A percentile compares a stretch with the other conserved stretches of the same genome.
Evolutionary conservation across 805 yeast species (phyloP).

Genomic region (Myxozyma udenii): DNA sequence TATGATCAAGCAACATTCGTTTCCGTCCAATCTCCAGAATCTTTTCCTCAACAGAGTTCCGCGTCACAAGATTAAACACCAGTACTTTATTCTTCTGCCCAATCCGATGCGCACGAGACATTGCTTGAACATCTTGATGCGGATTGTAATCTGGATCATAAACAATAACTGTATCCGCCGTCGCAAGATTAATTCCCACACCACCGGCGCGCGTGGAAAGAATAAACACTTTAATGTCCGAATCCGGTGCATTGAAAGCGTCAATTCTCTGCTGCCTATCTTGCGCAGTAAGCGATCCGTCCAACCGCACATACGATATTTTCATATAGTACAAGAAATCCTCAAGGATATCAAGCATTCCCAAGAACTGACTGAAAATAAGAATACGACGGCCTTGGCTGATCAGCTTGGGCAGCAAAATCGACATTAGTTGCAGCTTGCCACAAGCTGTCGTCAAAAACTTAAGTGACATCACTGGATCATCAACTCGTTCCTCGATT

Average conservation of each 20-base stretch:
- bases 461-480: conserved; percentile 61
- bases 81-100: conserved; percentile 84
- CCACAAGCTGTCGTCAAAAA: conserved; percentile 75
- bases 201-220: conserved; percentile 93
- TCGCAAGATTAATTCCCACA: conserved; percentile 77
- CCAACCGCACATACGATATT: conserved; percentile 36
- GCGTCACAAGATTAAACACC: conserved; percentile 44
- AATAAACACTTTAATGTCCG: conserved; percentile 53
- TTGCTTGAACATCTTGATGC: conserved; percentile 91
- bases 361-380: conserved; percentile 81
- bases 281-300: conserved; percentile 65
- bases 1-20: conserved; percentile 86
- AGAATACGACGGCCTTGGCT: conserved; percentile 59
- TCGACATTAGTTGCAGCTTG: conserved; percentile 74
- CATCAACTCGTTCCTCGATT: conserved; percentile 57
- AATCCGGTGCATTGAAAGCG: conserved; percentile 44
- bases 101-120: conserved; percentile 89
- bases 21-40: conserved; percentile 82
- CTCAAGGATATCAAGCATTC: conserved; percentile 70
- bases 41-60: conserved; percentile 67
- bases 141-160: conserved; percentile 98
- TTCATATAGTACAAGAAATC: conserved; percentile 66
- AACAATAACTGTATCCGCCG: conserved; percentile 83
- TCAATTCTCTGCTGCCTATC: conserved; percentile 64
- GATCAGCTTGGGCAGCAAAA: conserved; percentile 40